Evolutionary conservation across 371 early-diverging fungal genomes (phyloP).

Genomic region (Nosema granulosis): DNA sequence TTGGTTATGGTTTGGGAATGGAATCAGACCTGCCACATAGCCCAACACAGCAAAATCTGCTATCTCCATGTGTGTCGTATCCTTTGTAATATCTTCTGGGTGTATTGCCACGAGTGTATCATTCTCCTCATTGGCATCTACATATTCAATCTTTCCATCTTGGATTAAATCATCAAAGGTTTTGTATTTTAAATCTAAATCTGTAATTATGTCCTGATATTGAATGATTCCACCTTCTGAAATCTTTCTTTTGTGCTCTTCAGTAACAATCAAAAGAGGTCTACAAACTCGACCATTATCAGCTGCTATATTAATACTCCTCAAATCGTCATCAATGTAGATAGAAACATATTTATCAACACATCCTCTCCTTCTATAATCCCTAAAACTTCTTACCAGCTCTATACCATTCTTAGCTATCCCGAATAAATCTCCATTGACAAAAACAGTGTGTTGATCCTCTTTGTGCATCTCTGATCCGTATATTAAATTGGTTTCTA

Average conservation of each 20-base stretch:
- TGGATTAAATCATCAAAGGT: conserved; percentile 81
- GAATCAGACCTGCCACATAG: conserved; percentile 94
- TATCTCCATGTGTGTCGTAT: conserved; percentile 91
- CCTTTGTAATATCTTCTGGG: conserved; percentile 72
- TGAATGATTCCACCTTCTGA: background rate
- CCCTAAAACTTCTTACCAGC: conserved; percentile 77
- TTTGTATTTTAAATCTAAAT: conserved; percentile 64
- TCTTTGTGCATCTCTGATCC: conserved; percentile 75
- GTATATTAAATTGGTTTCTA: conserved; percentile 72
- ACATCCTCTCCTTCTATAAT: conserved; percentile 76
- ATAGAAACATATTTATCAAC: conserved; percentile 85
- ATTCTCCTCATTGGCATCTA: conserved; percentile 96
- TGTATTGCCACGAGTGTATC: conserved; percentile 86
- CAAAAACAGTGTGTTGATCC: conserved; percentile 74
- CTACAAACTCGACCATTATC: conserved; percentile 96
- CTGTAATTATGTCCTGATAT: background rate
- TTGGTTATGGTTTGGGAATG: conserved; percentile 99
- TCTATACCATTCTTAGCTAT: conserved; percentile 73
- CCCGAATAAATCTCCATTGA: conserved; percentile 85
- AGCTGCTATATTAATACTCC: conserved; percentile 81
- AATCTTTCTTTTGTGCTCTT: conserved; percentile 12
- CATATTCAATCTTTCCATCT: conserved; percentile 88
- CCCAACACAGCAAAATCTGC: conserved; percentile 92
- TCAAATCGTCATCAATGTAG: conserved; percentile 76
- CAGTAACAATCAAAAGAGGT: conserved; percentile 87